Percentiles rank a stretch among this genome's conserved stretches.
phyloP scores from a whole-genome alignment of 208 protist species.

The Trypanosoma mega region DNA sequence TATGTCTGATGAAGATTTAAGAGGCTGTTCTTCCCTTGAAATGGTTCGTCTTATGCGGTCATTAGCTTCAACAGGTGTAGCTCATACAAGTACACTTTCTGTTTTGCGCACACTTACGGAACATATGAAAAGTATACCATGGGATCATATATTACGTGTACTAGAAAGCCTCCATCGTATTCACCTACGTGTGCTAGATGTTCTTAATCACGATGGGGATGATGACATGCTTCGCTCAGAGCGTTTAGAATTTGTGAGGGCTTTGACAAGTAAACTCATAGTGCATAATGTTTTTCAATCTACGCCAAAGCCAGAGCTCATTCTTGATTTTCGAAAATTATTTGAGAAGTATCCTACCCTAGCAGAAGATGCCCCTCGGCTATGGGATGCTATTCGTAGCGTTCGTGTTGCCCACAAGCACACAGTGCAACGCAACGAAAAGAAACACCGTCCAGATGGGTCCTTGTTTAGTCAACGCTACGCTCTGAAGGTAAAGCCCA shows the following conservation, averaged over 20 bases:
- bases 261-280: constrained; percentile 21
- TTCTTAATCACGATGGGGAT: constrained; percentile 41
- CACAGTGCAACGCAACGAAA: constrained; percentile 10
- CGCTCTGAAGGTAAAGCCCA: constrained; percentile 55
- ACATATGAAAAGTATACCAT: constrained; percentile 4
- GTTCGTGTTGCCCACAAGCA: constrained; percentile 59
- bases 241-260: constrained; percentile 16
- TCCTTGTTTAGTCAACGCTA: constrained; percentile 51
- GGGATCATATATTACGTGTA: constrained; percentile 9
- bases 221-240: constrained; percentile 12
- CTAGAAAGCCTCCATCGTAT: constrained; percentile 20
- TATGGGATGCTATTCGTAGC: constrained; percentile 73
- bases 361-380: constrained; percentile 27
- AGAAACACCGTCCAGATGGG: constrained; percentile 24
- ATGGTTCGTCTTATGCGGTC: constrained; percentile 22
- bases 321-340: constrained; percentile 54
- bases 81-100: constrained; percentile 14
- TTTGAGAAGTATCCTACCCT: constrained; percentile 58
- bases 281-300: not conserved
- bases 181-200: constrained; percentile 48
- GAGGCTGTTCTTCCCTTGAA: constrained; percentile 19
- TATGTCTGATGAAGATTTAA: constrained; percentile 8
- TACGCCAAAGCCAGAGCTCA: constrained; percentile 34
- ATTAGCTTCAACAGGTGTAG: constrained; percentile 20
- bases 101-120: constrained; percentile 10